Percentiles rank a stretch among this genome's conserved stretches.
These are phyloP conservation scores for Dictyostelium capitatum DNA, from an alignment of 78 protist species.

Conservation along the genomic window DNA sequence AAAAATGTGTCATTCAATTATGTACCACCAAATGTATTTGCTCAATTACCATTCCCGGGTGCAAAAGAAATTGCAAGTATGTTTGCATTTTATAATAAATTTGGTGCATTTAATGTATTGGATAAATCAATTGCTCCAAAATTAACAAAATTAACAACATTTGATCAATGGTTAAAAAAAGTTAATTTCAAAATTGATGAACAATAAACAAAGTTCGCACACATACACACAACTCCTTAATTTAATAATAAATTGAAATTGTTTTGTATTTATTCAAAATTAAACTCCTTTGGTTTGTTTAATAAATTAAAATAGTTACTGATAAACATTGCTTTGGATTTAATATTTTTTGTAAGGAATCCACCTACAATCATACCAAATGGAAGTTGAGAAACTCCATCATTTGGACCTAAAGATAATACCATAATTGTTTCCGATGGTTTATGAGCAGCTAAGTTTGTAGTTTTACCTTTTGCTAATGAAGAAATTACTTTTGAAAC, in stretches of 20 bases:
- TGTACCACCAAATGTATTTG: constrained; percentile 5
- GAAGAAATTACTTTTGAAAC: constrained; percentile 32
- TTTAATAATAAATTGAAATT: too few relatives aligned
- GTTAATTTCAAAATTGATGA: not conserved
- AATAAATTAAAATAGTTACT: not conserved
- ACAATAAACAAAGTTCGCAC: not conserved
- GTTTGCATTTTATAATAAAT: constrained; percentile 15
- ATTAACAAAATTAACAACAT: constrained; percentile 4
- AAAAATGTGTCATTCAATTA: not conserved
- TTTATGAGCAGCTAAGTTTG: not conserved
- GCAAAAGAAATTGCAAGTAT: not conserved
- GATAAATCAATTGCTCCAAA: constrained; percentile 23
- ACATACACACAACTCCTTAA: too few relatives aligned
- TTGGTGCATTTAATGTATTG: not conserved
- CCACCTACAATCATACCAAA: constrained; percentile 21
- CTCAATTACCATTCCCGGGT: not conserved
- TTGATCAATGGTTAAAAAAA: constrained; percentile 13
- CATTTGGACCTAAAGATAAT: constrained; percentile 32
- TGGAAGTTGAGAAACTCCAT: constrained; percentile 49
- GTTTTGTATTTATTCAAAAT: too few relatives aligned
- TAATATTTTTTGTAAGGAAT: not conserved
- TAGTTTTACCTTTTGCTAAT: not conserved
- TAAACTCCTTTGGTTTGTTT: not conserved
- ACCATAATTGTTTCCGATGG: constrained; percentile 20
- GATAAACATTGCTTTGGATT: not conserved